Conservation (phyloP, 2,329 filamentous ascomycete genomes). For the Beauveria sp. region DNA sequence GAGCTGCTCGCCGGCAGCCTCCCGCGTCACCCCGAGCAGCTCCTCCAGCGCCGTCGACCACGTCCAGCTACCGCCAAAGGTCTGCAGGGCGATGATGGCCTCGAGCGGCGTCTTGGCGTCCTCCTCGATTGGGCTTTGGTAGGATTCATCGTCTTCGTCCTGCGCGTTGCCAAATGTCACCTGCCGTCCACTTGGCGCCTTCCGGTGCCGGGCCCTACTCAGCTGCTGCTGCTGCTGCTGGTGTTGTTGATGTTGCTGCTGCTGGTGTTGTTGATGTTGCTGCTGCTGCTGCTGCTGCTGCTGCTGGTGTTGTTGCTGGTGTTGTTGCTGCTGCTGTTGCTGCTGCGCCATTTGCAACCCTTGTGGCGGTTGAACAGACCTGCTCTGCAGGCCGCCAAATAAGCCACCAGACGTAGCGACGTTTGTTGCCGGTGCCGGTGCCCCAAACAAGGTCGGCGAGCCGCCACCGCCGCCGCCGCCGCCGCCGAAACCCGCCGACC, state of each 20-base stretch:
- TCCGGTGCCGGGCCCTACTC: not conserved
- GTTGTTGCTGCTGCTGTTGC: not conserved
- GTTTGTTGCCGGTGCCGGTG: not conserved
- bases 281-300: not conserved
- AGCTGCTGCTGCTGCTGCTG: not conserved
- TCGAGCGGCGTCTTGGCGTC: conserved; percentile 14
- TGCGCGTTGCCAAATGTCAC: not conserved
- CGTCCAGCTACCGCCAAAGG: conserved; percentile 44
- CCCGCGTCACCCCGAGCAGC: conserved; percentile 18
- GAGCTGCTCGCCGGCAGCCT: not conserved
- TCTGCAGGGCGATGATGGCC: conserved; percentile 45
- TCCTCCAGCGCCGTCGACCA: conserved; percentile 24
- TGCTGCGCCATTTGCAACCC: not conserved
- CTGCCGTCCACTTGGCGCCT: not conserved
- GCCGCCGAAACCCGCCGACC: not conserved
- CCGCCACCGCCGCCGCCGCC: not conserved
- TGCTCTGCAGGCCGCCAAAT: not conserved
- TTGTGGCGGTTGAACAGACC: too few species aligned
- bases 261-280: too few species aligned
- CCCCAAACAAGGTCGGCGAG: not conserved
- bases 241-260: too few species aligned
- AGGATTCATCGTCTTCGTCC: not conserved
- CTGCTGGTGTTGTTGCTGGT: not conserved
- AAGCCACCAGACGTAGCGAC: not conserved
- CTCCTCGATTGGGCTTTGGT: not conserved